Conservation (phyloP, 225 moss, liverwort and hornwort species). For the Marchantia paleacea region DNA sequence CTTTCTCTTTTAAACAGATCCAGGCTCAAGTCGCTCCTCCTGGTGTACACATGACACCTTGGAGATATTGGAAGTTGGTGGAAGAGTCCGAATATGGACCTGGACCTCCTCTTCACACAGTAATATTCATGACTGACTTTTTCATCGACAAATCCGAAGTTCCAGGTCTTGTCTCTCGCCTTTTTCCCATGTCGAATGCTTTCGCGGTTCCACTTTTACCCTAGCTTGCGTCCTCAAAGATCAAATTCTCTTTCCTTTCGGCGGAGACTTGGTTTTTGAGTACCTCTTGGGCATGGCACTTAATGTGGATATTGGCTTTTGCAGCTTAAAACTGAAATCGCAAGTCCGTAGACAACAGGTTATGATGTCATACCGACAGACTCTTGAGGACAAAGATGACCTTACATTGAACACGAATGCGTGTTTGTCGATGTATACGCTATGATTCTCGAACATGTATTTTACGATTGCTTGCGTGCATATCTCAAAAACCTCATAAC, state of each 20-base stretch:
- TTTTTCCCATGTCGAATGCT: neutral
- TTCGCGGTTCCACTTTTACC: neutral
- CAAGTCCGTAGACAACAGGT: neutral
- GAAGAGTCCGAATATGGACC: constrained; percentile 85
- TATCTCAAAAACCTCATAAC: no score
- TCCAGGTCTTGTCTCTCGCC: constrained; percentile 28
- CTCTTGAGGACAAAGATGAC: neutral
- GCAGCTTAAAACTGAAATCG: neutral
- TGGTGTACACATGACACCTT: constrained; percentile 59
- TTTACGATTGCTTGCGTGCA: no score
- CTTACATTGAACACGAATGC: neutral
- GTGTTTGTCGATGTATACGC: no score
- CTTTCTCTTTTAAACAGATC: constrained; percentile 46
- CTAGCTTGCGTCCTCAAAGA: neutral
- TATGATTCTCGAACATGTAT: no score
- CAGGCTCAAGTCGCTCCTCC: constrained; percentile 55
- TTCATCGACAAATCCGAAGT: constrained; percentile 41
- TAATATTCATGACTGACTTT: constrained; percentile 76
- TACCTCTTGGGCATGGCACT: neutral
- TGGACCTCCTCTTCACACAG: constrained; percentile 61
- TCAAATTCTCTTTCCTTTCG: neutral
- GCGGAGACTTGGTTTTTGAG: neutral
- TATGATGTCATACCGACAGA: neutral
- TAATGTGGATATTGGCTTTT: neutral
- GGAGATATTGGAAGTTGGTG: constrained; percentile 92